Evolutionary conservation across 1,139 yeast genomes (phyloP).

Genomic region (Protomyces lactucae-debilis): DNA sequence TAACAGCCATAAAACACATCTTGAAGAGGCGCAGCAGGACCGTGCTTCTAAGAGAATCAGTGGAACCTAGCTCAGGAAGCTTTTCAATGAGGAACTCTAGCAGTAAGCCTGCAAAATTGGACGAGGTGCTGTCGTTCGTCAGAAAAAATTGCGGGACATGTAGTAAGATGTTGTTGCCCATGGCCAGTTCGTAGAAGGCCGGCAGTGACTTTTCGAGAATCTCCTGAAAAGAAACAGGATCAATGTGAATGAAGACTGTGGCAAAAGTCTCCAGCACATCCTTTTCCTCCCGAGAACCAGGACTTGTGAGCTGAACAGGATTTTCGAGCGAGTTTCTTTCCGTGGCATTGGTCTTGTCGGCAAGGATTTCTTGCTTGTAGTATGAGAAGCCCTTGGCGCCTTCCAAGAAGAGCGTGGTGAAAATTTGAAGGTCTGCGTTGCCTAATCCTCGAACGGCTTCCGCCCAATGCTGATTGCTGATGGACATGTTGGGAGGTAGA

Average conservation of each 20-base stretch:
- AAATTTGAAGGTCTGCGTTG: conserved; percentile 73
- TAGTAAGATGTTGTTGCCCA: conserved; percentile 76
- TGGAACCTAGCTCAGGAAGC: conserved; percentile 69
- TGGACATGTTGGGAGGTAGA: conserved; percentile 45
- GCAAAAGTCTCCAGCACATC: conserved; percentile 96
- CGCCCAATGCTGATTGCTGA: conserved; percentile 60
- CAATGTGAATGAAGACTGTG: conserved; percentile 86
- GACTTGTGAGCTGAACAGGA: conserved; percentile 26
- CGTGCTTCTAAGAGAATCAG: conserved; percentile 66
- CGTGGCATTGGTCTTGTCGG: conserved; percentile 31
- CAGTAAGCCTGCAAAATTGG: conserved; percentile 84
- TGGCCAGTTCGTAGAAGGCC: conserved; percentile 70
- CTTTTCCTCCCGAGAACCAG: conserved; percentile 82
- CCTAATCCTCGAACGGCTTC: conserved; percentile 80
- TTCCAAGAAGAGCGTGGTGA: conserved; percentile 73
- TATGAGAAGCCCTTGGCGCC: conserved; percentile 77
- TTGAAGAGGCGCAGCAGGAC: conserved; percentile 81
- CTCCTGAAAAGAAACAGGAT: conserved; percentile 93
- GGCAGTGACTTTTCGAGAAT: conserved; percentile 78
- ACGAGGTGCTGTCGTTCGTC: conserved; percentile 88
- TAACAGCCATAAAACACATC: conserved; percentile 92
- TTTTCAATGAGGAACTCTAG: conserved; percentile 70
- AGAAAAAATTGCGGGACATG: conserved; percentile 91
- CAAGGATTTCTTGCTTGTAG: conserved; percentile 50
- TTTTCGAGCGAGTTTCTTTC: conserved; percentile 44